A percentile compares a stretch with the other conserved stretches of the same genome.
These are phyloP conservation scores for Aurifilum marmelostoma DNA, from an alignment of 2,329 filamentous ascomycete species.

Conservation along the genomic window DNA sequence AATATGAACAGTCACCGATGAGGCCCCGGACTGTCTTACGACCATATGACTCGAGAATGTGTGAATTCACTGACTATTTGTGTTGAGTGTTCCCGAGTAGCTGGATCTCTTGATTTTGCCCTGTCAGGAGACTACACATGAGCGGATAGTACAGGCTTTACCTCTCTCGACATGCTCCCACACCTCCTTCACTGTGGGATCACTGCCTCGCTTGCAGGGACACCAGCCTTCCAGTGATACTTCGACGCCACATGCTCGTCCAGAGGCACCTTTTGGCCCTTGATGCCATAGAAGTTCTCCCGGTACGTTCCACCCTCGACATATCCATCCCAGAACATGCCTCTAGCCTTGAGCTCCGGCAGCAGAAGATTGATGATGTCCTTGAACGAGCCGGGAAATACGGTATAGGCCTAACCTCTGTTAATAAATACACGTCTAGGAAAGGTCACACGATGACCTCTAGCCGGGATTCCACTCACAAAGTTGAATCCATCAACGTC, in stretches of 20 bases:
- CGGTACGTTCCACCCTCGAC: slow-evolving; percentile 48
- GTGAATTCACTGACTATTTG: too few species aligned
- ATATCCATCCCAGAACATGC: slow-evolving; percentile 58
- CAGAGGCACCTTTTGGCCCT: slow-evolving; percentile 41
- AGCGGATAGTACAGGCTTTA: neutral
- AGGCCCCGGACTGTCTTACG: too few species aligned
- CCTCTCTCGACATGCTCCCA: neutral
- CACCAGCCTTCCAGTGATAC: slow-evolving; percentile 45
- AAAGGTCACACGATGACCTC: neutral
- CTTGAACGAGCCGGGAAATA: slow-evolving; percentile 63
- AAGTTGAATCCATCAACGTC: slow-evolving; percentile 79
- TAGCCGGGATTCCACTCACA: slow-evolving; percentile 37
- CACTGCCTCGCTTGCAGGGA: slow-evolving; percentile 33
- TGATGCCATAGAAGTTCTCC: slow-evolving; percentile 46
- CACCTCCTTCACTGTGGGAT: slow-evolving; percentile 21
- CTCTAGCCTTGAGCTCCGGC: slow-evolving; percentile 62
- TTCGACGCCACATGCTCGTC: slow-evolving; percentile 44
- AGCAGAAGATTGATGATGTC: slow-evolving; percentile 67
- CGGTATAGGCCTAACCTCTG: slow-evolving; percentile 44
- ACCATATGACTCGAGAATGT: too few species aligned
- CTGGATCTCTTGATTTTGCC: neutral
- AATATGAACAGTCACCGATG: too few species aligned
- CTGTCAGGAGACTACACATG: neutral
- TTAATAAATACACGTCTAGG: neutral
- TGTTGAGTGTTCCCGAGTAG: too few species aligned